Base-by-base conservation (phyloP, 495 filamentous ascomycete species). In the Xylaria palmicola region DNA sequence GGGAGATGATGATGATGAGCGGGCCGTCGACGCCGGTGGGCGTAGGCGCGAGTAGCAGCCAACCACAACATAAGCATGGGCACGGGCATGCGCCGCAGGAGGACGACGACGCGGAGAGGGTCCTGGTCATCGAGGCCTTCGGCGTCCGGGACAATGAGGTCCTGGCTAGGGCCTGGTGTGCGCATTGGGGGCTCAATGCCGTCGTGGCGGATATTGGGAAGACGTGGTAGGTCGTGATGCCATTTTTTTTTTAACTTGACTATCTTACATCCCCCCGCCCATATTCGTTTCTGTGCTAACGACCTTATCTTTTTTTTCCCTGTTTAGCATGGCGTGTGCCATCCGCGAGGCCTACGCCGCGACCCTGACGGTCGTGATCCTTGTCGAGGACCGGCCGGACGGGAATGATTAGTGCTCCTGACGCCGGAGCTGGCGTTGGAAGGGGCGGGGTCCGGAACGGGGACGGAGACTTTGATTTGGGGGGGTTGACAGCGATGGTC, bases 131-230 rank as follows among this genome's bases (percentile, higher is more conserved):
- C 17, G 84, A 90, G 72, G 86, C 87, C 27, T 85, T 87, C 63
- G 88, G 88, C 9, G 86, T 86, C 27, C 72, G 70, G 47, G 88
- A 91, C 69, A 90, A 90, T 60, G 88, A 89, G 71, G 88, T 91
- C 13, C 79, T 91, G 65, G 86, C 86, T 1, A 74, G 88, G 50
- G 88, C 88, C 43, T 90, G 88, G 88, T 90, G 86, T 64, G 77
- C 83, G 62, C 85, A 87, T 60, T 87, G 86, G 82, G 88, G 88
- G 20, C 70, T 89, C 55, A 83, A 79, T 44, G 87, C 87, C 0
- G 71, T 91, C 19, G 82, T 89, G 32, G 86, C 86, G 22, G 85
- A 90, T 72, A 65, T 88, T 49, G 76, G 81, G 48, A 78, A 74
- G 74, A 90, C 87, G n/a, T 91, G 87, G 81, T 83, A 51, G 69